A percentile compares a stretch with the other conserved stretches of the same genome.
phyloP scores from a whole-genome alignment of 768 basidiomycete genomes.

The Macrolepiota albuminosa region DNA sequence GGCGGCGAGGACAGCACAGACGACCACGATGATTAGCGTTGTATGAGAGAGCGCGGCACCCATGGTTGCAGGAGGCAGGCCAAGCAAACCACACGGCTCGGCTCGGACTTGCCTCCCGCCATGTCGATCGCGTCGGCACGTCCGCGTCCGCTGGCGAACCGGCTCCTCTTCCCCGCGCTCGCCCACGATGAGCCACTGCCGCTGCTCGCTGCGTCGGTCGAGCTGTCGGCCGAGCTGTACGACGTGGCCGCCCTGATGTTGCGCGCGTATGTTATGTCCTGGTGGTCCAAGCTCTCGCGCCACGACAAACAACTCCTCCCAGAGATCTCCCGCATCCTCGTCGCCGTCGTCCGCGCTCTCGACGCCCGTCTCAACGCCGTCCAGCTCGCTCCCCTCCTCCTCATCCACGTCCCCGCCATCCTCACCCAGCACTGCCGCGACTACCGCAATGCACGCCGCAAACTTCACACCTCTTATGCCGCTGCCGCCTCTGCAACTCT shows the following conservation, averaged over 20 bases:
- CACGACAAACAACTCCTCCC: conserved; percentile 83
- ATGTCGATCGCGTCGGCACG: conserved; percentile 25
- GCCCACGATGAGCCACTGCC: conserved; percentile 41
- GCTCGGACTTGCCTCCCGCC: conserved; percentile 4
- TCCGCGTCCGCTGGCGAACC: conserved; percentile 35
- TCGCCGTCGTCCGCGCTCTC: conserved; percentile 52
- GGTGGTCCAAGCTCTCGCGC: conserved; percentile 82
- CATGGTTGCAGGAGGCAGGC: conserved; percentile 8
- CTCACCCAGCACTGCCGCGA: conserved; percentile 75
- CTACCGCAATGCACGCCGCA: conserved; percentile 63
- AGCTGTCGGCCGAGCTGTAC: conserved; percentile 67
- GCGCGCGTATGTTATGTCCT: conserved; percentile 73
- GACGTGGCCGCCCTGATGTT: conserved; percentile 78
- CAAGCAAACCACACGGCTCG: neutral
- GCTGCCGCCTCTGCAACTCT: conserved; percentile 57
- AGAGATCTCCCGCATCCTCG: conserved; percentile 57
- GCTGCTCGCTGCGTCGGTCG: conserved; percentile 36
- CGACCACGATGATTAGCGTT: conserved; percentile 47
- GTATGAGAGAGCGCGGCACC: conserved; percentile 25
- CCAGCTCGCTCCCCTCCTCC: conserved; percentile 59
- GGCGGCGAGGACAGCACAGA: conserved; percentile 37
- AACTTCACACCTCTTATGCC: conserved; percentile 67
- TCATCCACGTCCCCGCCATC: conserved; percentile 58
- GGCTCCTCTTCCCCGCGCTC: conserved; percentile 61
- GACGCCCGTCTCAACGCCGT: conserved; percentile 50